phyloP scores from a whole-genome alignment of 2,329 filamentous ascomycete genomes.

The Davidsoniella australis region DNA sequence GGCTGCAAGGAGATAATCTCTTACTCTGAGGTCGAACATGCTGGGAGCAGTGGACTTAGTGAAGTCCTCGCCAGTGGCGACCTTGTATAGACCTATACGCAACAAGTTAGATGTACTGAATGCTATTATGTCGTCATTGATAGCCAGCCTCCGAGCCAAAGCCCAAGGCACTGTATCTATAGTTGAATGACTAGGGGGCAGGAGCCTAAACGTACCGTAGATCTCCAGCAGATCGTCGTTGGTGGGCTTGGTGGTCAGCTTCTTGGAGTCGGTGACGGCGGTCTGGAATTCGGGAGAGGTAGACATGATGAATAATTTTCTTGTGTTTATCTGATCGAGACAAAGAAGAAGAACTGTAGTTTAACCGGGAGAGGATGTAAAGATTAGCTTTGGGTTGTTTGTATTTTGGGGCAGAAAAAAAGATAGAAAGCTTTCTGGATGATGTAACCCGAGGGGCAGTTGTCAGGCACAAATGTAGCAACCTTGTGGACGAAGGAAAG shows the following conservation, averaged over 20 bases:
- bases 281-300: constrained; percentile 33
- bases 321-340: constrained; percentile 2
- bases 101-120: background rate
- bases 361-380: background rate
- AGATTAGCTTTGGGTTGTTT: background rate
- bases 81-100: constrained; percentile 39
- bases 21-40: constrained; percentile 54
- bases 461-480: too few species aligned
- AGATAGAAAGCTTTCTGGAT: too few species aligned
- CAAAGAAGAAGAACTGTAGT: background rate
- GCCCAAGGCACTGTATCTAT: background rate
- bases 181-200: background rate
- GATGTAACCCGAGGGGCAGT: too few species aligned
- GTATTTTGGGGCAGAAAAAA: background rate
- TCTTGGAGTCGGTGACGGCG: constrained; percentile 46
- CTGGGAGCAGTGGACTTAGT: constrained; percentile 39
- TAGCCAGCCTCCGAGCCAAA: background rate
- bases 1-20: constrained; percentile 10
- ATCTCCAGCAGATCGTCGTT: constrained; percentile 48
- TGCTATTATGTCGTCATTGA: too few species aligned
- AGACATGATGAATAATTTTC: constrained; percentile 21
- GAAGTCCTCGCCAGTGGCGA: constrained; percentile 39
- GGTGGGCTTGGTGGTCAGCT: constrained; percentile 46
- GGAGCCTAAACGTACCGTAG: constrained; percentile 29
- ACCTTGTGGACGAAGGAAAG: background rate